phyloP scores from a whole-genome alignment of 352 stramenopile genomes.

The Nothophytophthora sp. region DNA sequence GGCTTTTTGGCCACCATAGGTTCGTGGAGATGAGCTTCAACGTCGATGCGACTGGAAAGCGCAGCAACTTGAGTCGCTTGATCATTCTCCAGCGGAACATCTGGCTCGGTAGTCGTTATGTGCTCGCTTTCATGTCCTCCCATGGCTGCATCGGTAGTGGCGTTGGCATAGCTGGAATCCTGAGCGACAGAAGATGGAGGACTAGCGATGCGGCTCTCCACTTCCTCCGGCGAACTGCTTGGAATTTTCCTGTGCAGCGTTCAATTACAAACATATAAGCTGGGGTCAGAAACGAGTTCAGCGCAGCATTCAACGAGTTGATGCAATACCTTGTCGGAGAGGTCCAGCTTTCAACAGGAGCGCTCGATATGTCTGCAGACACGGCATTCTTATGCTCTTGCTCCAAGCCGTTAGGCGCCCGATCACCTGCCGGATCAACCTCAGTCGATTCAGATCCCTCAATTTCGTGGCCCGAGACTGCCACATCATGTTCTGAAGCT shows the following conservation, averaged over 20 bases:
- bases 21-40: neutral
- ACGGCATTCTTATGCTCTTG: no score
- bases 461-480: no score
- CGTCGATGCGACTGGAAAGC: neutral
- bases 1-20: conserved; percentile 1
- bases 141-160: neutral
- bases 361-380: neutral
- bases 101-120: neutral
- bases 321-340: conserved; percentile 21
- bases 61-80: no score
- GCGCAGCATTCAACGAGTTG: neutral
- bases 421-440: no score
- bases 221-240: neutral
- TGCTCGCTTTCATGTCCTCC: conserved; percentile 1
- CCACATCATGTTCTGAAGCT: no score
- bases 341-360: neutral
- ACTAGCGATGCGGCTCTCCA: conserved; percentile 13
- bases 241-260: conserved; percentile 9
- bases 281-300: neutral
- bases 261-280: conserved; percentile 3
- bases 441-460: no score
- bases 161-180: neutral
- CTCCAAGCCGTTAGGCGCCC: no score
- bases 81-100: neutral
- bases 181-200: neutral